phyloP scores from a whole-genome alignment of 345 rosid genomes.

The Heritiera littoralis region DNA sequence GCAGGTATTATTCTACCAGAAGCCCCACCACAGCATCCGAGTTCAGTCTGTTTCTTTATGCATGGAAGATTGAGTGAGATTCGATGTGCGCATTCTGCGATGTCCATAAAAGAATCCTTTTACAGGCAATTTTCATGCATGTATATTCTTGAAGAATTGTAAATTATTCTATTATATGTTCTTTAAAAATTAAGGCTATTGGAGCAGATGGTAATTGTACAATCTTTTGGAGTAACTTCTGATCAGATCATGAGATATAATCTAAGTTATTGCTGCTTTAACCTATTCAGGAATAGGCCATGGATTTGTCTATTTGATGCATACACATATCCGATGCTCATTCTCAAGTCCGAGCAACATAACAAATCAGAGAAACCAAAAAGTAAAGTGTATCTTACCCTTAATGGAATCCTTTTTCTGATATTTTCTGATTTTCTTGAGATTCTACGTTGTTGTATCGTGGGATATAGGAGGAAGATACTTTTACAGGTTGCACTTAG shows the following conservation, averaged over 20 bases:
- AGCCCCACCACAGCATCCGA: constrained; percentile 45
- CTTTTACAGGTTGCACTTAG: neutral
- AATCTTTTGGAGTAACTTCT: too few relatives aligned
- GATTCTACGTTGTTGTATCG: constrained; percentile 5
- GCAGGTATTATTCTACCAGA: constrained; percentile 56
- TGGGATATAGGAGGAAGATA: neutral
- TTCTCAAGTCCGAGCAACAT: neutral
- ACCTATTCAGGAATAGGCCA: neutral
- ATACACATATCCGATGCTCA: too few relatives aligned
- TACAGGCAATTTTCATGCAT: neutral
- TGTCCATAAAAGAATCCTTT: neutral
- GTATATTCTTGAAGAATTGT: constrained; percentile 14
- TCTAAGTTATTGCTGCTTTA: neutral
- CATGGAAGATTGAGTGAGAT: constrained; percentile 84
- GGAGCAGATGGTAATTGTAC: neutral
- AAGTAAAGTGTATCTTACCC: too few relatives aligned
- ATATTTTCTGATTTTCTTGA: too few relatives aligned
- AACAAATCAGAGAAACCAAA: too few relatives aligned
- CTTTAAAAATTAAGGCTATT: neutral
- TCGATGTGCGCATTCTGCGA: neutral
- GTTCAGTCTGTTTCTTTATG: constrained; percentile 80
- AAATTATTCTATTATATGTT: neutral
- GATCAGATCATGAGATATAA: too few relatives aligned
- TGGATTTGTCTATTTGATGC: too few relatives aligned
- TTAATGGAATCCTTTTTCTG: too few relatives aligned